phyloP scores from a whole-genome alignment of 148 eudicot species.

The Silene uniflora region DNA sequence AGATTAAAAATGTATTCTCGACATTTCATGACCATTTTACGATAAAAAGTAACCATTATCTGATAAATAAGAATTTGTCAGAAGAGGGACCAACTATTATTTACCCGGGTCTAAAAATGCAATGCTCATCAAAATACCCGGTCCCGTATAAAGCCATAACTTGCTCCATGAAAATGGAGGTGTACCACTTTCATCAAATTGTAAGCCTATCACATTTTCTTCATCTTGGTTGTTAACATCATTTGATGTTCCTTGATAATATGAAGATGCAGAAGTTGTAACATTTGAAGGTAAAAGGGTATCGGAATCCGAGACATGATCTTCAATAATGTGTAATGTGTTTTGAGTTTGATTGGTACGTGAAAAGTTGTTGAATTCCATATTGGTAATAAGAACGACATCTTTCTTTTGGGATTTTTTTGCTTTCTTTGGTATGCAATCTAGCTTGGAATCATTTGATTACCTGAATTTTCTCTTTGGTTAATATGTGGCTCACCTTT shows the following conservation, averaged over 20 bases:
- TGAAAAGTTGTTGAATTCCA: conserved; percentile 21
- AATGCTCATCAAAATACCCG: conserved; percentile 36
- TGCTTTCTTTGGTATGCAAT: conserved; percentile 15
- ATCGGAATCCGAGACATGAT: conserved; percentile 6
- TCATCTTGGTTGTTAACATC: background rate
- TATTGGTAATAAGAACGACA: conserved; percentile 4
- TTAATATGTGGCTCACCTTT: conserved; percentile 21
- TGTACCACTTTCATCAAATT: conserved; percentile 11
- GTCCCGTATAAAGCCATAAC: conserved; percentile 32
- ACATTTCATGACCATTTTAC: too few relatives aligned
- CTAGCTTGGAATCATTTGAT: background rate
- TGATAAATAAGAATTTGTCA: too few relatives aligned
- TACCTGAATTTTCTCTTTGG: background rate
- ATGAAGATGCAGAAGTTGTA: background rate
- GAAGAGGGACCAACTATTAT: too few relatives aligned
- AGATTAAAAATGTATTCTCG: too few relatives aligned
- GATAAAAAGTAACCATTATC: too few relatives aligned
- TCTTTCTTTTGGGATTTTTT: background rate
- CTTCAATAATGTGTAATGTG: background rate
- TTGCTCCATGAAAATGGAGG: conserved; percentile 33
- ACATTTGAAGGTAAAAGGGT: conserved; percentile 24
- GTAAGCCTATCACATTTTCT: background rate
- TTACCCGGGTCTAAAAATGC: conserved; percentile 39
- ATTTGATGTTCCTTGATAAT: background rate
- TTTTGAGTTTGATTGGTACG: background rate